Conservation (phyloP, 257 asterid genomes). For the Nicotiana obtusifolia region DNA sequence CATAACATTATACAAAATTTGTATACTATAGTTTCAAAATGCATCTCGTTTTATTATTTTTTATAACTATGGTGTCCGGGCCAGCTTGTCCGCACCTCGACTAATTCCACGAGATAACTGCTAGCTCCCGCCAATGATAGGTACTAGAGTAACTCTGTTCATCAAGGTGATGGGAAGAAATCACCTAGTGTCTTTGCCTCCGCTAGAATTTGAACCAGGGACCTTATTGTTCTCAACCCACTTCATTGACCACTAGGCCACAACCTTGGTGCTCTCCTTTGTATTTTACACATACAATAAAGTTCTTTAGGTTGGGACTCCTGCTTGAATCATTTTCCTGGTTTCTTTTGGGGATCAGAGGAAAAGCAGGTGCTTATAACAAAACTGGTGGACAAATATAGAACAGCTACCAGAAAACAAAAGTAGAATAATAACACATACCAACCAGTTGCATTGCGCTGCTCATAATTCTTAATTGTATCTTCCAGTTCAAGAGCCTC, state of each 20-base stretch:
- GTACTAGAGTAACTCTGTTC: too few relatives aligned
- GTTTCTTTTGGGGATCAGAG: neutral
- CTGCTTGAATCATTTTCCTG: neutral
- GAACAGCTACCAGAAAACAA: conserved; percentile 11
- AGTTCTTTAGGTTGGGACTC: neutral
- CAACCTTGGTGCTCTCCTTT: too few relatives aligned
- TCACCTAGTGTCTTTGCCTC: too few relatives aligned
- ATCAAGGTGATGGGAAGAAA: too few relatives aligned
- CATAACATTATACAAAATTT: neutral
- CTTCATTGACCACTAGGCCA: too few relatives aligned
- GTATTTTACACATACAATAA: neutral
- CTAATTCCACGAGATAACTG: too few relatives aligned
- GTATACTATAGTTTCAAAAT: neutral
- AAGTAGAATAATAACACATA: conserved; percentile 33
- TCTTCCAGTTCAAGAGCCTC: conserved; percentile 99
- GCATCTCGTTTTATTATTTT: neutral
- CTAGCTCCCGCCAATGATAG: too few relatives aligned
- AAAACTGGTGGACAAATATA: conserved; percentile 12
- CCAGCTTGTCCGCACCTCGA: too few relatives aligned
- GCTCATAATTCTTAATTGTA: conserved; percentile 82
- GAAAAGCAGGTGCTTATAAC: neutral
- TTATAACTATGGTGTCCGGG: too few relatives aligned
- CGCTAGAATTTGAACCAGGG: too few relatives aligned
- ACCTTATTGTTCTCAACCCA: too few relatives aligned
- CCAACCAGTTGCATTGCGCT: conserved; percentile 88